Base-by-base conservation (phyloP, 2,329 filamentous ascomycete genomes). In the Diaporthe batatas region DNA sequence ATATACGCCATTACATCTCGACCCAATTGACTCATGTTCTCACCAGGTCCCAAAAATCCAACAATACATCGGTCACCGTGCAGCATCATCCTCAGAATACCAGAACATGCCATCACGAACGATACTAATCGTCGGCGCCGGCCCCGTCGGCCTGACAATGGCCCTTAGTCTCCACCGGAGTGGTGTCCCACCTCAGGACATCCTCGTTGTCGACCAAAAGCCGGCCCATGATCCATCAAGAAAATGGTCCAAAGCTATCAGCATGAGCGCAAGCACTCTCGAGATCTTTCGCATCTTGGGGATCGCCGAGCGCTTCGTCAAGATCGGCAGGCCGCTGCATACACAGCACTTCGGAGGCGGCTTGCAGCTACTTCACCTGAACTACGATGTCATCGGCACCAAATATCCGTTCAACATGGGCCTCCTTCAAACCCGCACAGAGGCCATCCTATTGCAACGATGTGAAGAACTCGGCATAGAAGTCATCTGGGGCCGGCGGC, bases 61-160 rank as follows among this genome's bases (percentile, higher is more conserved):
- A 34, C 0, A 23, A 21, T 23, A 16, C 25, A 16, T 21, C 2
- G 42, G 14, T 34, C 11, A 18, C 11, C n/a, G 10, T 6, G n/a
- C n/a, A 3, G 32, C 21, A 34, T 10, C 18, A 44, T 32, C 21
- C 1, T 65, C 21, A 4, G 16, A 34, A 2, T 21, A 18, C 21
- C 12, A 36, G 3, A 23, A 6, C 1, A 74, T 72, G 70, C 0
- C 14, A 25, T 29, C 55, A 3, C 58, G 65, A 4, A n/a, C 51
- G 6, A 39, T 75, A 34, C 51, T 73, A n/a, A 72, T 65, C 36
- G 21, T 74, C n/a, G 73, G 73, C 29, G 73, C 73, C 18, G 73
- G 73, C 8, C 73, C 73, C 0, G 67, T 73, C 1, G 73, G 73
- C 74, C 62, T 74, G 12, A 68, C 55, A 36, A 64, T 49, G 11